Evolutionary conservation across 108 stramenopile species (phyloP).

Genomic region (Skeletonema tropicum): DNA sequence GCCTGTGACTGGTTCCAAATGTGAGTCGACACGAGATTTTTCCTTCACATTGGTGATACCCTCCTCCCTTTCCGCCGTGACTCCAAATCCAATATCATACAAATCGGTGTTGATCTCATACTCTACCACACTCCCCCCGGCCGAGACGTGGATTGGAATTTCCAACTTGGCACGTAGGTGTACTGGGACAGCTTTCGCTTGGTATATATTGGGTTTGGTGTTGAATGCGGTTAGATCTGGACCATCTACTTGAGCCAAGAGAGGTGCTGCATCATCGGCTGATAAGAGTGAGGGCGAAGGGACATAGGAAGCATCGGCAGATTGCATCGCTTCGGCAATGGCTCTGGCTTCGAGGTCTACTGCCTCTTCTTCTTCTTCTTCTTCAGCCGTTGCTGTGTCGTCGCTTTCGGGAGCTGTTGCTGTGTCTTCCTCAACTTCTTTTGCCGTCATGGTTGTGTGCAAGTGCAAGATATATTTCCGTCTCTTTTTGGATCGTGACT

Average conservation of each 20-base stretch:
- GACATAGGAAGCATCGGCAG: constrained; percentile 68
- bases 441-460: background rate
- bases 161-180: constrained; percentile 68
- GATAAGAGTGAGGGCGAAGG: constrained; percentile 70
- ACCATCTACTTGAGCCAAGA: constrained; percentile 81
- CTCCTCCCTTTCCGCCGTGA: constrained; percentile 87
- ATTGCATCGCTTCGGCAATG: constrained; percentile 79
- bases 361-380: background rate
- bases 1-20: constrained; percentile 72
- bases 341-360: constrained; percentile 68
- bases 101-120: constrained; percentile 63
- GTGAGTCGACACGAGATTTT: constrained; percentile 67
- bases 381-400: background rate
- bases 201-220: constrained; percentile 64
- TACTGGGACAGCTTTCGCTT: constrained; percentile 76
- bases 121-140: constrained; percentile 81
- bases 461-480: too few species aligned
- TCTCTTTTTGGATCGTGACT: background rate
- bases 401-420: background rate
- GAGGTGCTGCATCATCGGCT: constrained; percentile 51
- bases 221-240: constrained; percentile 57
- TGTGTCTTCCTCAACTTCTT: constrained; percentile 20
- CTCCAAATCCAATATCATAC: constrained; percentile 81
- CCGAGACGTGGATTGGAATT: constrained; percentile 81
- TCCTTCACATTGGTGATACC: constrained; percentile 85